Evolutionary conservation across 768 basidiomycete species (phyloP).

Genomic region (Termitomyces sp.): DNA sequence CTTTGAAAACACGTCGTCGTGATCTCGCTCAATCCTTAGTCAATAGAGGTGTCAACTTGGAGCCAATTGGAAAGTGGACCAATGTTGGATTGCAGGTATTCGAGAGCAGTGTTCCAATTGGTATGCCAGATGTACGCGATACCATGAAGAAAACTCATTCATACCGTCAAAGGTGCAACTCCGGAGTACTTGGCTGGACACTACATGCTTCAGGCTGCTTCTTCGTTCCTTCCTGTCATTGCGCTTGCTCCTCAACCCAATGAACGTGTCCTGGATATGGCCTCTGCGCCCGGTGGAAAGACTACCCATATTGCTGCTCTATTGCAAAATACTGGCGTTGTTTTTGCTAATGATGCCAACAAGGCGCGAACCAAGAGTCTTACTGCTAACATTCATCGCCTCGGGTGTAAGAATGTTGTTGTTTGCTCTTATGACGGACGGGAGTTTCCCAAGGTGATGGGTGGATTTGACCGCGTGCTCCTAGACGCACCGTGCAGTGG

Average conservation of each 20-base stretch:
- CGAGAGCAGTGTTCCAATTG: slow-evolving; percentile 93
- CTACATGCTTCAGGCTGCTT: slow-evolving; percentile 99
- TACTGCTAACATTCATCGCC: slow-evolving; percentile 92
- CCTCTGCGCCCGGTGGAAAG: slow-evolving; percentile 97
- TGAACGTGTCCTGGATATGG: slow-evolving; percentile 97
- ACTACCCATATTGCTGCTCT: slow-evolving; percentile 97
- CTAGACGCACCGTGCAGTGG: slow-evolving; percentile 98
- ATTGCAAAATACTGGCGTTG: slow-evolving; percentile 94
- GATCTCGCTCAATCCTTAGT: slow-evolving; percentile 93
- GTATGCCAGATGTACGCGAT: slow-evolving; percentile 29
- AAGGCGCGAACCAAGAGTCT: slow-evolving; percentile 94
- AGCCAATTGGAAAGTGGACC: slow-evolving; percentile 99
- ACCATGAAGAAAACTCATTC: neutral
- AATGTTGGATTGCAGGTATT: slow-evolving; percentile 99
- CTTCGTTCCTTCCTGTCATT: slow-evolving; percentile 98
- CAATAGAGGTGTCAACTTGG: slow-evolving; percentile 94
- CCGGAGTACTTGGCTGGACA: slow-evolving; percentile 99
- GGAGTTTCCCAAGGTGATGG: slow-evolving; percentile 98
- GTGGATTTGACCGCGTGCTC: slow-evolving; percentile 96
- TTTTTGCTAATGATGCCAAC: slow-evolving; percentile 97
- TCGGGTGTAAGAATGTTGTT: slow-evolving; percentile 98
- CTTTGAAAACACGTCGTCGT: slow-evolving; percentile 86
- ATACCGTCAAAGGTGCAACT: slow-evolving; percentile 64
- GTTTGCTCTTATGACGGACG: slow-evolving; percentile 96
- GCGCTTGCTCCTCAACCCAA: slow-evolving; percentile 89